Evolutionary conservation across 148 eudicot genomes (phyloP), one percentile per base, ranked within the genome.

Genomic region (Selenicereus undatus): DNA sequence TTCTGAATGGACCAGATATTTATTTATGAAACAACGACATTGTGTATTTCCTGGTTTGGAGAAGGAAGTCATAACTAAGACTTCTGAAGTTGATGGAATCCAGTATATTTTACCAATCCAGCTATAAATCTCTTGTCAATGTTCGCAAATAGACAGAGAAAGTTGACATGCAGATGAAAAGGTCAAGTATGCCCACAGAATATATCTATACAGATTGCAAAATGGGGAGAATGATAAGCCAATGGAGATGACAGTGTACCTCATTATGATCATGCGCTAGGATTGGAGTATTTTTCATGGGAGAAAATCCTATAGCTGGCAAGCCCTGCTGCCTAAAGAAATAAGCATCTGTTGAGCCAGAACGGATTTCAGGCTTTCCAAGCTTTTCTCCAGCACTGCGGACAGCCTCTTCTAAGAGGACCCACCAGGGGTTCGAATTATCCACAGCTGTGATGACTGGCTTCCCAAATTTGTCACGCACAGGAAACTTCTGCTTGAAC

Each of bases 241-340:
- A 50, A 43, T 62, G 35, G n/a, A 72, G 78, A 45, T 10, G 32
- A 45, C 50, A 4, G 50, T 45, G 50, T 45, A 95, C 98, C 98
- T 93, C 97, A 70, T 95, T 93, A 86, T 95, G 97, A 85, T 93
- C 97, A 81, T 95, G 99, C 79, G 93, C 88, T 78, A 96, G 86
- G 78, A 90, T 83, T 14, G 94, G 98, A 87, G 98, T 96, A 86
- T 91, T 93, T 3, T 92, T 91, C 89, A 95, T 93, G 60, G 97
- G 99, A 52, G 97, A 95, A 84, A 95, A 96, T 73, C 99, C 99
- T 82, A 96, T 89, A 43, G 98, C 98, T 68, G 95, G 98, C 71
- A 96, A 62, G 42, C 98, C 97, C 13, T 29, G 86, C 54, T 83
- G 79, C 88, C 97, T 87, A 80, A 92, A 96, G 87, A 86, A 90